Conservation (phyloP, 176 grass and related monocot species). For the Musa schizocarpa region DNA sequence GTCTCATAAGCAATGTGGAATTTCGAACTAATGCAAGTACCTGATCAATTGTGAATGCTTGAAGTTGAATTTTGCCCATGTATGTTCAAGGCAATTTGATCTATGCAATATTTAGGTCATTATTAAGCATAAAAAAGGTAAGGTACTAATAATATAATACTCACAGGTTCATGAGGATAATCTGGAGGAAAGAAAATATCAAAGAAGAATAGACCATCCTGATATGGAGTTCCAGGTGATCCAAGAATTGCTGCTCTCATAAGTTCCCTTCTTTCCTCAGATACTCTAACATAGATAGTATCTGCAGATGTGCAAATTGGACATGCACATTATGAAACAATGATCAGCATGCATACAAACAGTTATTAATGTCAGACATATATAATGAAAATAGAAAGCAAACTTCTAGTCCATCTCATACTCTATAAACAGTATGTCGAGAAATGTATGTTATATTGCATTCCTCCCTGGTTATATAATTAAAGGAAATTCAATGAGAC, state of each 20-base stretch:
- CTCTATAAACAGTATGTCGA: too few relatives aligned
- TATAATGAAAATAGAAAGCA: too few relatives aligned
- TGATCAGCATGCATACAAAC: conserved; percentile 13
- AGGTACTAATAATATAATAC: conserved; percentile 24
- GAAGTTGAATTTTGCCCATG: not conserved
- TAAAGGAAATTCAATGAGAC: too few relatives aligned
- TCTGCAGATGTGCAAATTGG: conserved; percentile 31
- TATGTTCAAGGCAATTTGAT: not conserved
- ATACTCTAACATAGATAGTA: conserved; percentile 80
- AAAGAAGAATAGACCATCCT: conserved; percentile 88
- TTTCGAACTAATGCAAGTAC: not conserved
- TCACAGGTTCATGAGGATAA: conserved; percentile 89
- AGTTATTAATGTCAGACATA: not conserved
- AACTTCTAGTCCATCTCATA: too few relatives aligned
- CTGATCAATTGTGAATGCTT: not conserved
- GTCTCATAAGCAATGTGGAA: not conserved
- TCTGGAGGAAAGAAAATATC: conserved; percentile 86
- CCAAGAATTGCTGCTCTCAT: conserved; percentile 82
- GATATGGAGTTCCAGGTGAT: conserved; percentile 77
- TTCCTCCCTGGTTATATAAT: too few relatives aligned
- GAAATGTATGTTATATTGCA: too few relatives aligned
- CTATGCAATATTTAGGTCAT: not conserved
- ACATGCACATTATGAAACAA: conserved; percentile 10
- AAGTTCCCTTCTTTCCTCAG: conserved; percentile 96
- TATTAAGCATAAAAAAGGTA: conserved; percentile 3